Conservation (phyloP, 495 filamentous ascomycete genomes). For the Pyrenopolyporus hunteri region DNA sequence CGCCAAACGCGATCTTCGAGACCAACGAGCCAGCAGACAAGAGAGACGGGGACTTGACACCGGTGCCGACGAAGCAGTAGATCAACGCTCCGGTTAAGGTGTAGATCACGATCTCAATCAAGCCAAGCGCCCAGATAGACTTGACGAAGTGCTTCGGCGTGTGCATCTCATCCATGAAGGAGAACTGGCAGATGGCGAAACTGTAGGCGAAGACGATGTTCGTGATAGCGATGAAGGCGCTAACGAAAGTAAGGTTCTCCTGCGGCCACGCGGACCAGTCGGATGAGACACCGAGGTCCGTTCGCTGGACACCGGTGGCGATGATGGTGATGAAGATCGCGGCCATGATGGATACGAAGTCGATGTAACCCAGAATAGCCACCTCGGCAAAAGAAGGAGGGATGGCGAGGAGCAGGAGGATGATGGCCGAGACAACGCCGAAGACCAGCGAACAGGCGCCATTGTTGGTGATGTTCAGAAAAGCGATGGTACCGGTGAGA, state of each 20-base stretch:
- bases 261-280: constrained; percentile 54
- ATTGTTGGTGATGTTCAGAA: constrained; percentile 69
- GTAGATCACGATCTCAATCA: constrained; percentile 71
- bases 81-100: constrained; percentile 69
- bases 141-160: constrained; percentile 69
- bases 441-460: constrained; percentile 72
- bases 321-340: constrained; percentile 74
- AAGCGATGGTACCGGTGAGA: constrained; percentile 73
- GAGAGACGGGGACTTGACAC: constrained; percentile 73
- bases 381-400: constrained; percentile 61
- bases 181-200: constrained; percentile 75
- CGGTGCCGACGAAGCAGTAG: constrained; percentile 73
- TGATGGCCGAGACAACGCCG: constrained; percentile 64
- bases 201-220: constrained; percentile 80
- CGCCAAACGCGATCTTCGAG: constrained; percentile 76
- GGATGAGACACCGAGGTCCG: constrained; percentile 44
- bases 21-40: constrained; percentile 65
- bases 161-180: constrained; percentile 79
- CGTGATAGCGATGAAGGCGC: constrained; percentile 67
- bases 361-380: constrained; percentile 66
- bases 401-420: constrained; percentile 66
- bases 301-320: constrained; percentile 61
- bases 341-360: constrained; percentile 67
- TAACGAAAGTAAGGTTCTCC: constrained; percentile 44
- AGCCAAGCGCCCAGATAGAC: constrained; percentile 67